Evolutionary conservation across 2,329 filamentous ascomycete species (phyloP), one percentile per base, ranked within the genome.

Genomic region (Paraconiothyrium sp.): DNA sequence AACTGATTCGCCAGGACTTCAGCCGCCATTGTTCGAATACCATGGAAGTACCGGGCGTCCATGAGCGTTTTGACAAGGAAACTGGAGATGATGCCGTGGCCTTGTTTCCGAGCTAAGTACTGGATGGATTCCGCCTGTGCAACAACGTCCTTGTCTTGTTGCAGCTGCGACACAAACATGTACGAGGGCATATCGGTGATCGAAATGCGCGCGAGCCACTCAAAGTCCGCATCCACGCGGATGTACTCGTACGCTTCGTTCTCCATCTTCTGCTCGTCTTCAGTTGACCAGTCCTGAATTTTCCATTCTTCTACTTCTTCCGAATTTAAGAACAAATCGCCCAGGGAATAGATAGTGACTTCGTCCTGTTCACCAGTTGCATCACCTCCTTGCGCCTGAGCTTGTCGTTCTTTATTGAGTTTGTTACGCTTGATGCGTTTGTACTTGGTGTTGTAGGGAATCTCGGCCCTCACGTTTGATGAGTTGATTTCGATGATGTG

Each of bases 201-300:
- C 55, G 73, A 69, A 78, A 97, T 92, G 68, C 90, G 90, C 79
- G 92, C 95, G 60, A 97, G 90, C 95, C 95, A 99, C 77, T 99
- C 95, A 69, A 98, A 98, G 79, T 99, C 96, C 16, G 94, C 94
- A 78, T 99, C 95, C 81, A 98, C 92, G 22, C 95, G 90, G 69
- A 99, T 97, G 95, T 96, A 99, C 77, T 99, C 95, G 73, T 97
- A 99, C 0, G 93, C 97, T 76, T 99, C 95, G 66, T 93, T 89
- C 59, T 95, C 93, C 94, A 99, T 98, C 72, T 89, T 89, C 39
- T 90, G 86, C 78, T 98, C 94, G 16, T 94, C 92, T 58, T 96
- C 92, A 62, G 91, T 87, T 51, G 92, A 90, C 94, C 94, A 99
- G 66, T 98, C 94, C 6, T 89, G 87, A 6, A 99, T 84, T 55